Conservation (phyloP, 495 filamentous ascomycete genomes). For the Penicillium verhagenii region DNA sequence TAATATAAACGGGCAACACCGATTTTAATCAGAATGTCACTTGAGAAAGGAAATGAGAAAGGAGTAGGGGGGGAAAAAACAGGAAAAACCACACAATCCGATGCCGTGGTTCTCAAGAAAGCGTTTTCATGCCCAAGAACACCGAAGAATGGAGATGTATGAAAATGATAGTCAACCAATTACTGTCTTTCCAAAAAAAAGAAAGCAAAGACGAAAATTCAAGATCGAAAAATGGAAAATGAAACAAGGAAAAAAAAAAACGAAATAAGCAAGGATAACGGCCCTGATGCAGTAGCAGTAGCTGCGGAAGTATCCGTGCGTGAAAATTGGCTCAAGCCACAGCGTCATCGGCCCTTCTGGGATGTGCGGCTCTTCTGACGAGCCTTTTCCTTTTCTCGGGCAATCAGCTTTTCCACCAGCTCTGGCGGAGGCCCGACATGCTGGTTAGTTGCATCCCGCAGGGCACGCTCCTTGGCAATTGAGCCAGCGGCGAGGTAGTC, state of each 20-base stretch:
- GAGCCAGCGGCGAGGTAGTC: conserved; percentile 52
- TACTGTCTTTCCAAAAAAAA: not conserved
- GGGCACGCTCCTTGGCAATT: conserved; percentile 14
- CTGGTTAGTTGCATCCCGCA: conserved; percentile 19
- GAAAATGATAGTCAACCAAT: not conserved
- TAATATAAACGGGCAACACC: conserved; percentile 27
- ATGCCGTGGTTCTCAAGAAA: not conserved
- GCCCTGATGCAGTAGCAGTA: conserved; percentile 14
- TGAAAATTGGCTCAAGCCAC: not conserved
- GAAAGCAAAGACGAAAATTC: not conserved
- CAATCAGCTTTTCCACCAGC: conserved; percentile 37
- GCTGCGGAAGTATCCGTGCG: conserved; percentile 7
- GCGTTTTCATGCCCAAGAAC: conserved; percentile 15
- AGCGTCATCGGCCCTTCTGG: conserved; percentile 33
- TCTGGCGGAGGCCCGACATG: conserved; percentile 31
- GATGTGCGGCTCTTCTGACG: conserved; percentile 34
- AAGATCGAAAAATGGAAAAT: not conserved
- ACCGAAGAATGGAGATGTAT: conserved; percentile 7
- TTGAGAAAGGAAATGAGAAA: not conserved
- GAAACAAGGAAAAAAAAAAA: conserved; percentile 1
- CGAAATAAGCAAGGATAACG: not conserved
- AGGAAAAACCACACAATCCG: conserved; percentile 6
- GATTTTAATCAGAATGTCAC: conserved; percentile 15
- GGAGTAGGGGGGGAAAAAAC: conserved; percentile 4
- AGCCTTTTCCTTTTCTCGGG: conserved; percentile 39